Conservation (phyloP, 768 basidiomycete genomes). For the Rickenella mellea region DNA sequence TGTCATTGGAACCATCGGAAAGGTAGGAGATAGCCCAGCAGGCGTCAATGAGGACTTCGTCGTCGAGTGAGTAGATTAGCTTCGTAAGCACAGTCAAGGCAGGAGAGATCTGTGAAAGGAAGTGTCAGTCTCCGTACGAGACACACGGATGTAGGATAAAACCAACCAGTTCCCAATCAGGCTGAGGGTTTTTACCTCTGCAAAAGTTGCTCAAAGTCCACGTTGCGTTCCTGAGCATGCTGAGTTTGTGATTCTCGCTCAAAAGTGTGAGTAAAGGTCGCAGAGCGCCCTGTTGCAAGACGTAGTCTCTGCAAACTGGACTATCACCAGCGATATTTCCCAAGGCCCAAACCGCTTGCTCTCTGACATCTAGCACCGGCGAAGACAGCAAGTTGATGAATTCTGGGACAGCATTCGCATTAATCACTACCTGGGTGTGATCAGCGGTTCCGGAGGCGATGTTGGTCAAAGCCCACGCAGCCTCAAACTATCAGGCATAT, state of each 20-base stretch:
- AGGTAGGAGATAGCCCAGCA: conserved; percentile 99
- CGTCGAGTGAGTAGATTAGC: conserved; percentile 96
- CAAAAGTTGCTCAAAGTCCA: conserved; percentile 99
- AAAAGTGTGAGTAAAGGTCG: conserved; percentile 82
- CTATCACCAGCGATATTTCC: conserved; percentile 99
- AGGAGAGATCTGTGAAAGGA: conserved; percentile 74
- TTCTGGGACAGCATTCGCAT: conserved; percentile 87
- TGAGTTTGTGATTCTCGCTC: conserved; percentile 96
- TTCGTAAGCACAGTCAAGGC: conserved; percentile 96
- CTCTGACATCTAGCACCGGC: conserved; percentile 91
- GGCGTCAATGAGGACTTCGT: conserved; percentile 97
- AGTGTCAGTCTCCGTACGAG: conserved; percentile 6
- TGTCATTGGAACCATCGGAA: conserved; percentile 97
- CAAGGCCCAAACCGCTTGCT: conserved; percentile 99
- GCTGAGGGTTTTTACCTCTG: conserved; percentile 94
- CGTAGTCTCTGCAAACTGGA: conserved; percentile 94
- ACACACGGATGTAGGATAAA: conserved; percentile 2
- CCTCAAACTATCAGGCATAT: conserved; percentile 64
- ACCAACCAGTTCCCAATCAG: conserved; percentile 91
- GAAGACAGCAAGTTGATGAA: conserved; percentile 96
- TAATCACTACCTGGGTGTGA: conserved; percentile 97
- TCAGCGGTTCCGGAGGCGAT: conserved; percentile 97
- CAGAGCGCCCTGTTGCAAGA: conserved; percentile 87
- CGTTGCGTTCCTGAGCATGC: conserved; percentile 97
- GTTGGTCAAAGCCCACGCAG: conserved; percentile 96